These are phyloP conservation scores for Aeschynomene evenia DNA, from an alignment of 306 rosid genomes.

Conservation along the genomic window DNA sequence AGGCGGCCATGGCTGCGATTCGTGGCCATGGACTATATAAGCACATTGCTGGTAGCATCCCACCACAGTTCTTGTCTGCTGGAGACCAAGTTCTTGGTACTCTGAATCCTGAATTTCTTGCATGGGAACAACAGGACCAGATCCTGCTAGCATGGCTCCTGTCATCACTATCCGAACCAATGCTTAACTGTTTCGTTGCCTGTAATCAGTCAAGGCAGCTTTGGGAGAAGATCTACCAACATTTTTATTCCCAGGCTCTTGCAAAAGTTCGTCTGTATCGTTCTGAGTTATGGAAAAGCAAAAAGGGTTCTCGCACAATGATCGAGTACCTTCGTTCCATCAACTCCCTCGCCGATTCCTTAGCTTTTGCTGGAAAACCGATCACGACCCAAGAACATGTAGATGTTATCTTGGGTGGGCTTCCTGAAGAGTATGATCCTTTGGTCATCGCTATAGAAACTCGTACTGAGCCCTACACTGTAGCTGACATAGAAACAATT, in stretches of 20 bases:
- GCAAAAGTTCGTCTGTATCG: neutral
- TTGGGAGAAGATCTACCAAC: neutral
- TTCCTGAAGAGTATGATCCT: neutral
- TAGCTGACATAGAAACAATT: neutral
- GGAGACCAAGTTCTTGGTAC: neutral
- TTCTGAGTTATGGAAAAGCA: neutral
- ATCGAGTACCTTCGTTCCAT: neutral
- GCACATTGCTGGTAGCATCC: neutral
- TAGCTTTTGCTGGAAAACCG: neutral
- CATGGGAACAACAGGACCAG: neutral
- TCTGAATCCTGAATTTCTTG: neutral
- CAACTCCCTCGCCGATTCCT: neutral
- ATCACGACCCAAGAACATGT: neutral
- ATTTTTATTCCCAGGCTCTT: neutral
- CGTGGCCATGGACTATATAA: neutral
- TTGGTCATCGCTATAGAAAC: neutral
- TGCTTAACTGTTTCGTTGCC: neutral
- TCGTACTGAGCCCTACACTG: neutral
- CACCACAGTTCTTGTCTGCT: neutral
- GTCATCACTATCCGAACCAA: neutral
- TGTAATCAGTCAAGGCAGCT: neutral
- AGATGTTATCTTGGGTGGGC: neutral
- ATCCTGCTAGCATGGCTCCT: neutral
- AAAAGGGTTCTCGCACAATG: neutral
- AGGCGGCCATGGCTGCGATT: neutral